These are phyloP conservation scores for Alternaria metachromatica DNA, from an alignment of 2,329 filamentous ascomycete genomes.

Conservation along the genomic window DNA sequence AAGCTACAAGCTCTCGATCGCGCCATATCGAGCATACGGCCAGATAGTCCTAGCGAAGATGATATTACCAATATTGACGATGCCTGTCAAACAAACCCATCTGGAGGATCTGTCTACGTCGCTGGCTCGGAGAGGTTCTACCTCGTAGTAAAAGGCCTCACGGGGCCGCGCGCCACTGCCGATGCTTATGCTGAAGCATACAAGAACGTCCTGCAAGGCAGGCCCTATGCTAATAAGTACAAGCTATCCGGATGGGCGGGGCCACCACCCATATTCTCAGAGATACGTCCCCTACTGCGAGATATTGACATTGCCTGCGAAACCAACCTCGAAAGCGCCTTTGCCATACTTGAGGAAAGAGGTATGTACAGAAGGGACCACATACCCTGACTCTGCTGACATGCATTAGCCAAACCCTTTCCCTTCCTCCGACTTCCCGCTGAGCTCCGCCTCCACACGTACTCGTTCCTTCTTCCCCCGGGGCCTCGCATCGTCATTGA, in stretches of 20 bases:
- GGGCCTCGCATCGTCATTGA: slow-evolving; percentile 11
- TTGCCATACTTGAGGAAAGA: slow-evolving; percentile 17
- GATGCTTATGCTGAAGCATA: slow-evolving; percentile 28
- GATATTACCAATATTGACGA: slow-evolving; percentile 3
- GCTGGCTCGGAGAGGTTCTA: slow-evolving; percentile 27
- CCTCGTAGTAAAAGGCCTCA: slow-evolving; percentile 20
- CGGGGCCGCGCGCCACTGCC: slow-evolving; percentile 27
- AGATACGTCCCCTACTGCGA: slow-evolving; percentile 22
- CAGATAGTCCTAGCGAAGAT: slow-evolving; percentile 1
- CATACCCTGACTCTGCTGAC: slow-evolving; percentile 4
- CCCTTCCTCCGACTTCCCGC: slow-evolving; percentile 30
- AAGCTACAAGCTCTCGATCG: slow-evolving; percentile 29
- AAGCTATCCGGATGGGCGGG: slow-evolving; percentile 16
- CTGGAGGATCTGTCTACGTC: slow-evolving; percentile 20
- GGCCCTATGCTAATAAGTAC: slow-evolving; percentile 23
- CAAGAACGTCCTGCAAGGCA: slow-evolving; percentile 15
- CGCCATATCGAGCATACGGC: slow-evolving; percentile 6
- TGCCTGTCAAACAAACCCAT: slow-evolving; percentile 10
- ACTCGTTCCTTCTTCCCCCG: slow-evolving; percentile 25
- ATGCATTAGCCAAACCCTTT: slow-evolving; percentile 23
- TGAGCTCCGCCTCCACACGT: slow-evolving; percentile 32
- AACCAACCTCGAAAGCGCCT: slow-evolving; percentile 21
- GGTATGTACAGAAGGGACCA: slow-evolving; percentile 11
- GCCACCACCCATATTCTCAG: slow-evolving; percentile 29
- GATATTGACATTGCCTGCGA: slow-evolving; percentile 25